Percentiles rank a stretch among this genome's conserved stretches.
phyloP scores from a whole-genome alignment of 140 eudicot genomes.

The Ambrosia hybrid region DNA sequence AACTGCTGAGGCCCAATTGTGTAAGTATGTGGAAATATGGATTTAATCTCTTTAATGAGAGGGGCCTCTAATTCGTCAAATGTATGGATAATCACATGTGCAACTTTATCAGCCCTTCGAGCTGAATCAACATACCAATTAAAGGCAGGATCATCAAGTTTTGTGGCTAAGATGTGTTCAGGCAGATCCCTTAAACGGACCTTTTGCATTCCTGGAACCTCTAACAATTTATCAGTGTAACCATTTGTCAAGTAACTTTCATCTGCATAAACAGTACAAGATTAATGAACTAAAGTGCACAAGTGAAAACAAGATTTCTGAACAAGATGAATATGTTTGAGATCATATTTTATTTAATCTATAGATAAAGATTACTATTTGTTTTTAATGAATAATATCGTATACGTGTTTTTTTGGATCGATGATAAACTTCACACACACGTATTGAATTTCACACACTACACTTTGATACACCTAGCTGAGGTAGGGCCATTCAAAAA shows the following conservation, averaged over 20 bases:
- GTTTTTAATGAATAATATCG: too few species aligned
- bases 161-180: constrained; percentile 3
- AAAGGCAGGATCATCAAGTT: not conserved
- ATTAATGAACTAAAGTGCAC: not conserved
- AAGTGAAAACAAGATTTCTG: not conserved
- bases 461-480: too few species aligned
- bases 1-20: constrained; percentile 15
- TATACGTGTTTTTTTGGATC: too few species aligned
- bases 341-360: too few species aligned
- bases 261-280: constrained; percentile 19
- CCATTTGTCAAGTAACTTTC: constrained; percentile 31
- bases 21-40: constrained; percentile 7
- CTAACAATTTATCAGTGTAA: constrained; percentile 16
- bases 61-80: constrained; percentile 24
- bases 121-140: constrained; percentile 16
- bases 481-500: too few species aligned
- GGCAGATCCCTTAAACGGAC: constrained; percentile 32
- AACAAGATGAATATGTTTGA: not conserved
- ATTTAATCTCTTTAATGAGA: constrained; percentile 19
- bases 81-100: constrained; percentile 28
- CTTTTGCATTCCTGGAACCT: constrained; percentile 36
- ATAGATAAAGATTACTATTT: too few species aligned
- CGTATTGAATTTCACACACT: too few species aligned
- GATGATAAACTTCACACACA: too few species aligned
- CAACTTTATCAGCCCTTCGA: constrained; percentile 14